Evolutionary conservation across 805 yeast species (phyloP).

Genomic region (Metschnikowia colocasiae): DNA sequence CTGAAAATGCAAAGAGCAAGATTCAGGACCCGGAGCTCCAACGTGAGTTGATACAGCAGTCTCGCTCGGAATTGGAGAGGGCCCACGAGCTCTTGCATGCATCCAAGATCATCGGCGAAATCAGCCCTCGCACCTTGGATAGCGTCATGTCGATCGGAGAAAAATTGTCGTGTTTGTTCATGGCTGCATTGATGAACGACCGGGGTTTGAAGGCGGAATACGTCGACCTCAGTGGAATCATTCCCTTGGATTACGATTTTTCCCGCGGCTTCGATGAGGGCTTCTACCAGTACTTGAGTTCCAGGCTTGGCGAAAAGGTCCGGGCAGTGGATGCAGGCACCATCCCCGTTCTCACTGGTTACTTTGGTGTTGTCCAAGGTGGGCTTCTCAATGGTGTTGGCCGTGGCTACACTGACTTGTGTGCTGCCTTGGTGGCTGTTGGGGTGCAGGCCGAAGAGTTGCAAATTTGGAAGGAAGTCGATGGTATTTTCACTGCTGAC

Average conservation of each 20-base stretch:
- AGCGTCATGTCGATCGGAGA: slow-evolving; percentile 92
- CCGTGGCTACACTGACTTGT: slow-evolving; percentile 94
- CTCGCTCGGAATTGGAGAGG: slow-evolving; percentile 61
- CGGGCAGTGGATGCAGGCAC: slow-evolving; percentile 36
- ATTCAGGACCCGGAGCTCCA: slow-evolving; percentile 48
- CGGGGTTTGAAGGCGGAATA: slow-evolving; percentile 74
- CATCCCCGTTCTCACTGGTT: slow-evolving; percentile 93
- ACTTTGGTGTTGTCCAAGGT: slow-evolving; percentile 94
- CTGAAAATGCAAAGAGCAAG: slow-evolving; percentile 59
- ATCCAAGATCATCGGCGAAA: slow-evolving; percentile 87
- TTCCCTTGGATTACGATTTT: slow-evolving; percentile 58
- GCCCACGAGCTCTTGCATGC: slow-evolving; percentile 76
- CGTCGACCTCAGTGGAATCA: slow-evolving; percentile 71
- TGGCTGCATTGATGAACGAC: slow-evolving; percentile 81
- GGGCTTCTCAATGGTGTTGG: slow-evolving; percentile 92
- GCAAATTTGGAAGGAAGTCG: slow-evolving; percentile 99
- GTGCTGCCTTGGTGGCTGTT: slow-evolving; percentile 95
- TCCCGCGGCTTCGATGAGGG: slow-evolving; percentile 60
- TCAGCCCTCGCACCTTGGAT: slow-evolving; percentile 83
- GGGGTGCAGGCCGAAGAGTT: slow-evolving; percentile 89
- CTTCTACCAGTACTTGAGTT: slow-evolving; percentile 57
- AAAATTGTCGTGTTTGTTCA: slow-evolving; percentile 83
- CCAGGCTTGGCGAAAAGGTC: slow-evolving; percentile 49
- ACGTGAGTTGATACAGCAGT: slow-evolving; percentile 52
- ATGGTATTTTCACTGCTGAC: slow-evolving; percentile 97